phyloP scores from a whole-genome alignment of 78 protist genomes.

The Thecamonas trahens region DNA sequence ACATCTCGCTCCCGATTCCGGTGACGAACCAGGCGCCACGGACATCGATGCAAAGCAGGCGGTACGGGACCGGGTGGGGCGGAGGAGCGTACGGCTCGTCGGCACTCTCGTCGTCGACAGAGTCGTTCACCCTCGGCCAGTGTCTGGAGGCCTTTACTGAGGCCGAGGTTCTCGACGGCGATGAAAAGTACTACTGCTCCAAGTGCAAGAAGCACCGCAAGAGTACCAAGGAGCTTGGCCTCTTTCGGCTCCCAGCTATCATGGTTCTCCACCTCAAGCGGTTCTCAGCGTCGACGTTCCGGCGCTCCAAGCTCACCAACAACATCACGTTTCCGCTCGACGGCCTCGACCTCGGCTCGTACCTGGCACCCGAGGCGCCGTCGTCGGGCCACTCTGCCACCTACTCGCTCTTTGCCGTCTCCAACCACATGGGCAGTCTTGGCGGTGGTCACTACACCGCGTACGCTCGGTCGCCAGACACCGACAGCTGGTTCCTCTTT shows the following conservation, averaged over 20 bases:
- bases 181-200: conserved; percentile 64
- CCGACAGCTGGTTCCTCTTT: conserved; percentile 60
- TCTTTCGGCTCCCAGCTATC: conserved; percentile 80
- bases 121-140: no score
- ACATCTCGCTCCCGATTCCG: conserved; percentile 73
- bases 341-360: conserved; percentile 52
- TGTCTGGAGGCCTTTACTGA: no score
- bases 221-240: conserved; percentile 58
- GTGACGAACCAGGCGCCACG: no score
- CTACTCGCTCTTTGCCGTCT: conserved; percentile 78
- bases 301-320: conserved; percentile 61
- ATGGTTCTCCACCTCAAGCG: conserved; percentile 87
- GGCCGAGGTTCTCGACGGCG: conserved; percentile 33
- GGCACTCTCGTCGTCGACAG: no score
- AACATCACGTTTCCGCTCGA: conserved; percentile 64
- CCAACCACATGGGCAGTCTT: conserved; percentile 81
- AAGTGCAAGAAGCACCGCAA: conserved; percentile 54
- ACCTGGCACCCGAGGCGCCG: conserved; percentile 23
- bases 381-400: no score
- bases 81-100: no score
- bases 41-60: no score
- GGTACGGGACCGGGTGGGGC: no score
- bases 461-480: conserved; percentile 40
- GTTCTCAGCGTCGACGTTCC: conserved; percentile 27
- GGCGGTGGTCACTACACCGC: conserved; percentile 96